Base-by-base conservation (phyloP, 2,329 filamentous ascomycete species). In the Botrytis fabae region DNA sequence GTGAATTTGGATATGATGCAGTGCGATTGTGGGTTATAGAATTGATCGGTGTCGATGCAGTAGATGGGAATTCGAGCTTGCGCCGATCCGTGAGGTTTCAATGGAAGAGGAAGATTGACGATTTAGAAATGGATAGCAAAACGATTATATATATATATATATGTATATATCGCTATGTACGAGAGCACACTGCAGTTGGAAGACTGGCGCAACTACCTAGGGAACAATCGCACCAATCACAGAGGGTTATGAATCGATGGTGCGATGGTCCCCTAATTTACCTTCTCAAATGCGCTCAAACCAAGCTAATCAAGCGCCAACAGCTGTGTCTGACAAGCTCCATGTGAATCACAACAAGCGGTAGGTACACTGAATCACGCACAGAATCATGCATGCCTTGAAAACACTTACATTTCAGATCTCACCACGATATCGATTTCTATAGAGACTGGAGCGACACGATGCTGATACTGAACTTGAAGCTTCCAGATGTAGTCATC, bases 241-340 rank as follows among this genome's bases (percentile, higher is more conserved):
- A 35, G 64, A 54, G 38, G 12, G 48, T 25, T 57, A 42, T n/a
- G n/a, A 69, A 48, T 57, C 16, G 48, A 68, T 42, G 32, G 65
- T 68, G 42, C 46, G 18, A 69, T 22, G 32, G 65, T 68, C 59
- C 46, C 35, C 35, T 65, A 51, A 35, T 59, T 63, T 70, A 61
- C 35, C 40, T 70, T 73, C 71, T 73, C 71, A 70, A 73, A 73
- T 63, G 59, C 46, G 71, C 71, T 32, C 71, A 72, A 59, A 70
- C 54, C n/a, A 59, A 61, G 38, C 32, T 59, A 60, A 69, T 8
- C 28, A 28, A 57, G n/a, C 42, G n/a, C 66, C 44, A 35, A 65
- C 63, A 62, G 60, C 60, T 62, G 25, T 38, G 60, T 42, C 38
- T 38, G 60, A 62, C 60, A 62, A 62, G 35, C 60, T 62, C 5